phyloP scores from a whole-genome alignment of 345 rosid genomes.

The Arabis alpina region DNA sequence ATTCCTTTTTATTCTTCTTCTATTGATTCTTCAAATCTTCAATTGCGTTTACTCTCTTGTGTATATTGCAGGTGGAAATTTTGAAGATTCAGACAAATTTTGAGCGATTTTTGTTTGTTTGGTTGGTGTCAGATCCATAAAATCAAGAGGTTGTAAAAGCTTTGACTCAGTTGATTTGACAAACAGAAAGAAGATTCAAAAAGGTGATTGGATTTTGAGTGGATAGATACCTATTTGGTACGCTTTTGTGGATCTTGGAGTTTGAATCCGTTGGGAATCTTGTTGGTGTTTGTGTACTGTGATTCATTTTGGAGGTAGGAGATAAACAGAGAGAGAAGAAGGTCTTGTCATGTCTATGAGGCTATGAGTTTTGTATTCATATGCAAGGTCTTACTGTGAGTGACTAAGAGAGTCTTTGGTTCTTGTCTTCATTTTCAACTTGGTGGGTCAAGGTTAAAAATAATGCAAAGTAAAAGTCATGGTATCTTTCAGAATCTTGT shows the following conservation, averaged over 20 bases:
- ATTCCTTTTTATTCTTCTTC: conserved; percentile 14
- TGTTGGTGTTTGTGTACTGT: conserved; percentile 19
- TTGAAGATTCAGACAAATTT: conserved; percentile 30
- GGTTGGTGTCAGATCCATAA: conserved; percentile 41
- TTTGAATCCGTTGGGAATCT: conserved; percentile 15
- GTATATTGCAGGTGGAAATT: conserved; percentile 40
- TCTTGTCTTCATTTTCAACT: conserved; percentile 47
- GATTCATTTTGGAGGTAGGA: conserved; percentile 43
- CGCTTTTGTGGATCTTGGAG: conserved; percentile 19
- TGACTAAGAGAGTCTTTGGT: conserved; percentile 44
- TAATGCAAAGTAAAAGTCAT: conserved; percentile 29
- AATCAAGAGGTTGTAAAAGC: conserved; percentile 40
- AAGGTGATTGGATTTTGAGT: conserved; percentile 8
- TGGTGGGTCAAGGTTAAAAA: conserved; percentile 42
- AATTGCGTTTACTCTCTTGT: conserved; percentile 7
- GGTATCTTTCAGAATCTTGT: conserved; percentile 26
- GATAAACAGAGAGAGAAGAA: conserved; percentile 15
- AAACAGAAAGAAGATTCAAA: conserved; percentile 21
- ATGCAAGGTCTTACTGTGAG: conserved; percentile 37
- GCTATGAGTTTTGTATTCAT: conserved; percentile 44
- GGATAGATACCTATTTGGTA: conserved; percentile 15
- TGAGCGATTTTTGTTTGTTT: conserved; percentile 34
- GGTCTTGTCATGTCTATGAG: conserved; percentile 52
- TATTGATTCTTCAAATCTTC: conserved; percentile 9
- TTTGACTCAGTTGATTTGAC: conserved; percentile 50